phyloP scores from a whole-genome alignment of 2,329 filamentous ascomycete genomes.

The Xylariaceae sp. region DNA sequence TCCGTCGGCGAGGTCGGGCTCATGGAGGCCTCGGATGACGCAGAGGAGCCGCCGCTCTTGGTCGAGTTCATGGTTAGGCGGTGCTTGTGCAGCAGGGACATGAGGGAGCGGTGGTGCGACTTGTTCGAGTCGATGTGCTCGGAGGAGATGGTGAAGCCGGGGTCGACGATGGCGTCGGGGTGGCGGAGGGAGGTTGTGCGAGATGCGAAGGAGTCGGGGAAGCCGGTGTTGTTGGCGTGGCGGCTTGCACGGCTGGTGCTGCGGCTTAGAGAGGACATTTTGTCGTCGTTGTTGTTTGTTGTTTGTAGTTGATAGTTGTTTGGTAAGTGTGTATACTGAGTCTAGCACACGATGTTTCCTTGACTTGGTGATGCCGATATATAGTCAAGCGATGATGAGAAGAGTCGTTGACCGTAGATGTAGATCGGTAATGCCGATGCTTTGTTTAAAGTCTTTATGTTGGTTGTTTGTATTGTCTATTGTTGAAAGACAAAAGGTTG shows the following conservation, averaged over 20 bases:
- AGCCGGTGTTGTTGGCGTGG: slow-evolving; percentile 31
- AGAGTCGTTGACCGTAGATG: too few relatives aligned
- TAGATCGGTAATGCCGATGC: too few relatives aligned
- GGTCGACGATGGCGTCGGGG: slow-evolving; percentile 54
- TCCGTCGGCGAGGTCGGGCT: slow-evolving; percentile 8
- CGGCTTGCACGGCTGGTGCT: slow-evolving; percentile 29
- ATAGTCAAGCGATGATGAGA: too few relatives aligned
- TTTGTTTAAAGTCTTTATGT: too few relatives aligned
- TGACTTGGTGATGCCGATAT: too few relatives aligned
- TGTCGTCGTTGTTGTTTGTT: slow-evolving; percentile 15
- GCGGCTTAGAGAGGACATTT: slow-evolving; percentile 20
- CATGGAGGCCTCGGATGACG: not conserved
- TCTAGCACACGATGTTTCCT: too few relatives aligned
- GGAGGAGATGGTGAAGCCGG: slow-evolving; percentile 51
- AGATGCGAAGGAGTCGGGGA: slow-evolving; percentile 32
- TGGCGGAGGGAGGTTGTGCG: slow-evolving; percentile 58
- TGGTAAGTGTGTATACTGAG: not conserved
- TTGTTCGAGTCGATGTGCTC: slow-evolving; percentile 46
- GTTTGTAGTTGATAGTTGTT: not conserved
- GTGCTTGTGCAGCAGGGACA: slow-evolving; percentile 43
- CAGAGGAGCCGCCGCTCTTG: slow-evolving; percentile 33
- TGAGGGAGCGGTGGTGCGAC: slow-evolving; percentile 40
- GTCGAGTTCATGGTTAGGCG: slow-evolving; percentile 45
- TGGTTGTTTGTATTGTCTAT: too few relatives aligned
- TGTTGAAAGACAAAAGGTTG: too few relatives aligned